These are phyloP conservation scores for Austroboletus rostrupii DNA, from an alignment of 1,284 basidiomycete genomes.

Conservation along the genomic window DNA sequence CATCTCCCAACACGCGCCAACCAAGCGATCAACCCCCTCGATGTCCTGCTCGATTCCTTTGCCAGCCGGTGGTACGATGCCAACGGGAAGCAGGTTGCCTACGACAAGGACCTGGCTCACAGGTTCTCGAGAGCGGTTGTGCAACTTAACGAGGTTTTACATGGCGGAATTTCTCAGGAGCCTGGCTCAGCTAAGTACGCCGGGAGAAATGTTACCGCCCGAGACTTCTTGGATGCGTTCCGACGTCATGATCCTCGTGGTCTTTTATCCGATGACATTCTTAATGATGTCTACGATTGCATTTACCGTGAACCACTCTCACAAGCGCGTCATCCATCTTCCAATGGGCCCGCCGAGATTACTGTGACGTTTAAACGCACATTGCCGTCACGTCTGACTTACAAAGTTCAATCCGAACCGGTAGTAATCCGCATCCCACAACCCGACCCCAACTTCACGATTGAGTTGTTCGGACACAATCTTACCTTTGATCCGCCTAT, in stretches of 20 bases:
- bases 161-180: constrained; percentile 59
- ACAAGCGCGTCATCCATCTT: constrained; percentile 58
- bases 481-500: constrained; percentile 81
- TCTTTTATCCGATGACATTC: constrained; percentile 67
- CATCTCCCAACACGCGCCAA: constrained; percentile 57
- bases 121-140: constrained; percentile 83
- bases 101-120: constrained; percentile 73
- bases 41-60: constrained; percentile 80
- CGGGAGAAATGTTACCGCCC: constrained; percentile 60
- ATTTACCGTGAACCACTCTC: constrained; percentile 69
- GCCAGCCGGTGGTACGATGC: constrained; percentile 86
- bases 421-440: constrained; percentile 81
- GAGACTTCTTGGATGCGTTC: constrained; percentile 80
- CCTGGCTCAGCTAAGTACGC: constrained; percentile 60
- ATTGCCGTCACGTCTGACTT: constrained; percentile 75
- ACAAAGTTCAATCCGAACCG: constrained; percentile 80
- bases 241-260: constrained; percentile 66
- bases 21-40: constrained; percentile 46
- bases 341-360: constrained; percentile 43
- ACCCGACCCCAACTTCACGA: constrained; percentile 71
- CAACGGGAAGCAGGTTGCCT: constrained; percentile 76
- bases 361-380: constrained; percentile 68
- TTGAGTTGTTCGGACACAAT: constrained; percentile 83
- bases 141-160: constrained; percentile 80
- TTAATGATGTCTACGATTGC: constrained; percentile 76